A percentile compares a stretch with the other conserved stretches of the same genome.
Conservation (phyloP, 805 yeast genomes). For the Schizosaccharomyces osmophilus region DNA sequence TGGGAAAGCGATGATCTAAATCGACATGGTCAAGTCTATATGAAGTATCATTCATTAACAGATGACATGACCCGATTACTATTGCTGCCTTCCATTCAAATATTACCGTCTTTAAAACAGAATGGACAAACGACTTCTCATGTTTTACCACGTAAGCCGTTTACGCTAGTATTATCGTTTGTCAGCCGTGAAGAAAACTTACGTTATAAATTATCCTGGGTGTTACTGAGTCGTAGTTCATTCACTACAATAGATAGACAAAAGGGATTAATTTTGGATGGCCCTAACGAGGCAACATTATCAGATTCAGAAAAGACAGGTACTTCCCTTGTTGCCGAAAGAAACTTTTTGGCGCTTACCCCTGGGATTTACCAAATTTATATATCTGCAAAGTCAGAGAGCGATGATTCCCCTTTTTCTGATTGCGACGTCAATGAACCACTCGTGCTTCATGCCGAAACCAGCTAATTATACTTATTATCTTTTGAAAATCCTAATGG, state of each 20-base stretch:
- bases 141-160: too few relatives aligned
- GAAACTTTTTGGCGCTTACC: background rate
- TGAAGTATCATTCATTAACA: background rate
- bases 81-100: background rate
- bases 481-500: too few relatives aligned
- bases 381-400: too few relatives aligned
- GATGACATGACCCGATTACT: background rate
- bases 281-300: background rate
- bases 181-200: background rate
- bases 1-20: background rate
- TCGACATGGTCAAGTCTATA: background rate
- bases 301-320: background rate
- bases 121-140: too few relatives aligned
- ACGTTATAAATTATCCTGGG: background rate
- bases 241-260: too few relatives aligned
- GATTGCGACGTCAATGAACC: too few relatives aligned
- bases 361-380: background rate
- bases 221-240: background rate
- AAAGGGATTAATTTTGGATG: background rate
- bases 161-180: too few relatives aligned
- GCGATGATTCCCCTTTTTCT: too few relatives aligned
- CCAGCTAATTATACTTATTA: too few relatives aligned
- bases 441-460: too few relatives aligned
- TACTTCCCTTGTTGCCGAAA: background rate
- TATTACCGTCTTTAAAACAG: background rate